Base-by-base conservation (phyloP, 169 alveolate species). In the Eimeria falciformis region DNA sequence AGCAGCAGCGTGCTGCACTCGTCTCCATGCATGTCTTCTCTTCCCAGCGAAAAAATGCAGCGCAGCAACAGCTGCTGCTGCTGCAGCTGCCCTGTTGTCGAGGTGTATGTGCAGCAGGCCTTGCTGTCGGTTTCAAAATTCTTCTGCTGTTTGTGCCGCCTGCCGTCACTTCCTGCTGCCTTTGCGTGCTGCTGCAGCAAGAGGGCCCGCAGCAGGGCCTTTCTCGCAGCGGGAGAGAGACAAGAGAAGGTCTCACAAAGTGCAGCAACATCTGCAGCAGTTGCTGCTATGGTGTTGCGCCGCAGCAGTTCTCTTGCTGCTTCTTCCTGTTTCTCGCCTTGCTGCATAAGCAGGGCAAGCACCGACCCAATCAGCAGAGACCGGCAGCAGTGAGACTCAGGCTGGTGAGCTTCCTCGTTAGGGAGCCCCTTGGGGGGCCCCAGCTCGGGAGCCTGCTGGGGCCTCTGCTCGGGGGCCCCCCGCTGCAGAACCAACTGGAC, bases 201-300 rank as follows among this genome's bases (percentile, higher is more conserved):
- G n/a, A 75, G 66, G 3, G 85, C 50, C 65, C 85, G 85, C 85
- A 75, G 85, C 37, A 75, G 65, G 21, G 85, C 85, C 5, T 18
- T 45, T 65, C 45, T 75, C 17, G 62, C 85, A 27, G 23, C 1
- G 21, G 85, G 85, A 0, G 33, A n/a, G 65, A 75, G 85, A 65
- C 65, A 25, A 43, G 33, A 5, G n/a, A 75, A 75, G 18, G 43
- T 17, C n/a, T 45, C 45, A 25, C 66, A 43, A 33, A 75, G 40
- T 9, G 85, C 4, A 7, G 21, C 85, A 7, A 33, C 65, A 17
- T 6, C 85, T 0, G 66, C 85, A n/a, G 85, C 65, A 29, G n/a
- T 40, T 21, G 9, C 85, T 40, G 66, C 43, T 75, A 65, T 33
- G 3, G 66, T 33, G 7, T 43, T 0, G 85, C 62, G 21, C 85